Evolutionary conservation across 352 stramenopile genomes (phyloP), one percentile per base, ranked within the genome.

Genomic region (Pythium phragmiticola): DNA sequence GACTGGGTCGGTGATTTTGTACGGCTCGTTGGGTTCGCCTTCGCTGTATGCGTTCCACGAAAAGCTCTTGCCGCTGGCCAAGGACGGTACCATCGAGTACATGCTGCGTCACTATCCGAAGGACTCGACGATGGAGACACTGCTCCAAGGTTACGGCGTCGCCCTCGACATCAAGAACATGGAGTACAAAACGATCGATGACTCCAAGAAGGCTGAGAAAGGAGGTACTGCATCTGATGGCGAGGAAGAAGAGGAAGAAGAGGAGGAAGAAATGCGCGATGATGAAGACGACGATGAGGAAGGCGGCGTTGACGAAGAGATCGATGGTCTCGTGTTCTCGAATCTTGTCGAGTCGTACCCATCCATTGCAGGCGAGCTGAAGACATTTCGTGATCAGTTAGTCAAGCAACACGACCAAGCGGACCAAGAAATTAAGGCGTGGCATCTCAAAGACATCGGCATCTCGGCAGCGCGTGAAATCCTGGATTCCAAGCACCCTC

Each of bases 131-230:
- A 54, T 90, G 42, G 75, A 88, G 64, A 96, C 91, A 47, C 67
- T 90, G 42, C 63, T 98, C 9, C 89, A 97, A 53, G 95, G 94
- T 19, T 98, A 97, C 58, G 93, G 93, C 9, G 89, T 98, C 30
- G 82, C 86, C 3, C 71, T 98, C 33, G 91, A 98, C 58, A 97
- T 98, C 58, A 98, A 98, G 72, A 98, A 98, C 71, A 98, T 98
- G 87, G 95, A 98, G 73, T 98, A 98, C 74, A 96, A 97, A 68
- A 98, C 93, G 8, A 94, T 98, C 59, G 94, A 98, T 65, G 92
- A 98, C 68, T 91, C 80, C 14, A 90, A 89, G 63, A 86, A 83
- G 45, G 60, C 64, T 16, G 51, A n/a, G 7, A 70, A 77, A 0
- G 62, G 70, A 42, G 60, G 62, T 17, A 56, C 65, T 14, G 21